phyloP scores from a whole-genome alignment of 768 basidiomycete genomes.

The Leccinum subgranulosum region DNA sequence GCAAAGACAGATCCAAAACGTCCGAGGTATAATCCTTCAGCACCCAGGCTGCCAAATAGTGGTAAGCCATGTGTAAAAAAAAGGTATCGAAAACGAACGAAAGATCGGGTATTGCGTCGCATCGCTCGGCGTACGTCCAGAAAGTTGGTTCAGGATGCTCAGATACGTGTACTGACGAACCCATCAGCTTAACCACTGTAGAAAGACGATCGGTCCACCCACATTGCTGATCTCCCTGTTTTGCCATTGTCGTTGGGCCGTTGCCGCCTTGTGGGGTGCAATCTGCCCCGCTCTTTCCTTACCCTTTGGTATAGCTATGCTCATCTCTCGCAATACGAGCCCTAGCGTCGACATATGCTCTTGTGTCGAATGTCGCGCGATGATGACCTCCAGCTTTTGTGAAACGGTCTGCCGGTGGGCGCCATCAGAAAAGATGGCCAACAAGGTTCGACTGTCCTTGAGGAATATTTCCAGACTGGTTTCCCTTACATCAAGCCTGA shows the following conservation, averaged over 20 bases:
- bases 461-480: slow-evolving; percentile 86
- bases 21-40: slow-evolving; percentile 79
- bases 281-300: slow-evolving; percentile 9
- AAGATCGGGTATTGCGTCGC: slow-evolving; percentile 94
- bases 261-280: slow-evolving; percentile 41
- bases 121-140: slow-evolving; percentile 90
- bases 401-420: slow-evolving; percentile 59
- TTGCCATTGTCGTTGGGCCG: slow-evolving; percentile 83
- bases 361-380: slow-evolving; percentile 40
- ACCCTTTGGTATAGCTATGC: slow-evolving; percentile 23
- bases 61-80: background rate
- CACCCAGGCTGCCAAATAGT: slow-evolving; percentile 70
- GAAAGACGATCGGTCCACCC: slow-evolving; percentile 19
- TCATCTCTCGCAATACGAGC: slow-evolving; percentile 41
- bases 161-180: slow-evolving; percentile 75
- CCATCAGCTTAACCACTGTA: background rate
- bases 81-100: slow-evolving; percentile 45
- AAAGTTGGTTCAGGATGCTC: slow-evolving; percentile 86
- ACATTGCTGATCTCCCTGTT: slow-evolving; percentile 91
- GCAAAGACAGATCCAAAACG: slow-evolving; percentile 59
- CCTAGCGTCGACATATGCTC: slow-evolving; percentile 42
- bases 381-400: slow-evolving; percentile 47
- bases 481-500: background rate
- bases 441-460: slow-evolving; percentile 83
- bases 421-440: slow-evolving; percentile 77